Evolutionary conservation across 371 early-diverging fungal species (phyloP), one percentile per base, ranked within the genome.

Genomic region (Mortierella polycephala): DNA sequence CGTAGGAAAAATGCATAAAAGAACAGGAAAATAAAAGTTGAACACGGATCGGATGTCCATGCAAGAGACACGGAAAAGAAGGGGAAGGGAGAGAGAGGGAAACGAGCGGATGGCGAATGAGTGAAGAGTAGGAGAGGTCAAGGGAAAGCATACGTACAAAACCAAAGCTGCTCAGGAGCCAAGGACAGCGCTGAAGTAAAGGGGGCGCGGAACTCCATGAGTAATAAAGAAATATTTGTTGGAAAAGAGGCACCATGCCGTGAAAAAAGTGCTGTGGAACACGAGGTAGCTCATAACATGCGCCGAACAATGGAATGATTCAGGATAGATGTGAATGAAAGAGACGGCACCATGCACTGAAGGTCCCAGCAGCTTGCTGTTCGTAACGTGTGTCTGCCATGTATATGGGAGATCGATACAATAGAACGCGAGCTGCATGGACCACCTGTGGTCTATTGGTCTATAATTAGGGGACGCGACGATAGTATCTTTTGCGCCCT

Each of bases 21-120:
- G 46, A 1, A 46, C 11, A 9, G 20, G 51, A 51, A 18, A 51
- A n/a, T 18, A 20, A 10, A 18, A 13, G 51, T 0, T 21, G 7
- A 51, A 10, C 51, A 20, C 20, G 51, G 18, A 18, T 51, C 5
- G 18, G 51, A 51, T 51, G 51, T 20, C 20, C 14, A 51, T 65
- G 52, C 59, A 51, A 61, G 45, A 60, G 60, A 20, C 60, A 53
- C 52, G 60, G 55, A 50, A 60, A 67, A 60, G 60, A 37, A 60
- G 54, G 60, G 56, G 67, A n/a, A 45, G 47, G 37, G 67, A 41
- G 39, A 21, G 18, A 47, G 18, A 42, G 6, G 42, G 20, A 21
- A 11, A 45, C 21, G 42, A 59, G 16, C 42, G 41, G 51, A 45
- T 47, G 47, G 47, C 47, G 16, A 14, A 51, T n/a, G 51, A 51